Base-by-base conservation (phyloP, 768 basidiomycete species). In the Gloeostereum incarnatum region DNA sequence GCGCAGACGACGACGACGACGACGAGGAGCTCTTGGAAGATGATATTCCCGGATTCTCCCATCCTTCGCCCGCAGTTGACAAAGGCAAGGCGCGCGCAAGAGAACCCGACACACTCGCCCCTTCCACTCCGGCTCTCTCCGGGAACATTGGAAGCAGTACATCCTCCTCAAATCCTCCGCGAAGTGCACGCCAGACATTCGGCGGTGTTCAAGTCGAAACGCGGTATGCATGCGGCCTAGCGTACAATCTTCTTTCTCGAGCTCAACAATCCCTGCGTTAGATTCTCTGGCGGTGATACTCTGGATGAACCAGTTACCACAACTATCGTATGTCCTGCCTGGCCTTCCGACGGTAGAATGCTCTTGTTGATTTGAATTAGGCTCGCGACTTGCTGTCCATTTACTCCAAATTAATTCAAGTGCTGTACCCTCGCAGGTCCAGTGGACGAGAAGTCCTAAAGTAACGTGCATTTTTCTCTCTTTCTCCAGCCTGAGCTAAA, bases 201-300 rank as follows among this genome's bases (percentile, higher is more conserved):
- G 91, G 88, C n/a, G 91, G 90, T 16, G 69, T 96, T 34, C 78
- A 74, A 49, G 79, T 91, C 2, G 93, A 98, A 61, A 88, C 87
- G 35, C 76, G 93, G 87, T 87, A 56, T 31, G 72, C 52, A 14
- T 44, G 14, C 11, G 3, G 30, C 21, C 5, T 38, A 21, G 16
- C 35, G 17, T 11, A 18, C n/a, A 20, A 38, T 23, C n/a, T 41
- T 4, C 17, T 7, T 33, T 39, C 25, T 23, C 49, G 10, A 3
- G 30, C 36, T 24, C 13, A 36, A n/a, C n/a, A n/a, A n/a, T n/a
- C n/a, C n/a, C 1, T 22, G 7, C 30, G 35, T 6, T 41, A 84
- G 88, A 48, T 87, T 80, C 57, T 70, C 87, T n/a, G 86, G 84
- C 7, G 69, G 66, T 6, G 87, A 93, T 49, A 96, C 93, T 0